phyloP scores from a whole-genome alignment of 2,329 filamentous ascomycete species.

The Trichoderma afroharzianum region DNA sequence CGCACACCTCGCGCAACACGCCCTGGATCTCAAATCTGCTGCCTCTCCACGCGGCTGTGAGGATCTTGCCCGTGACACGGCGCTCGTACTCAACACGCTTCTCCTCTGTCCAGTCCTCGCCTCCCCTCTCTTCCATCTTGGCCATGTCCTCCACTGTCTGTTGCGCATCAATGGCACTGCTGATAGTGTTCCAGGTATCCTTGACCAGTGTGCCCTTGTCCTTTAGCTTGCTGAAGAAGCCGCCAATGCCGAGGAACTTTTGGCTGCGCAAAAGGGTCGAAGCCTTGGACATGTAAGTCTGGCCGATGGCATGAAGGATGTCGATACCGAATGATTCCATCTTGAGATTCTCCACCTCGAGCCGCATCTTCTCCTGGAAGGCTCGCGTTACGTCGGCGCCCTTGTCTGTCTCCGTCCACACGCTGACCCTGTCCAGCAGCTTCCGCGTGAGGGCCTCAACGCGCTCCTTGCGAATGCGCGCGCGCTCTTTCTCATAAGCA shows the following conservation, averaged over 20 bases:
- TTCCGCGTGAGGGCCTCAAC: slow-evolving; percentile 81
- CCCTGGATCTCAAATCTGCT: slow-evolving; percentile 98
- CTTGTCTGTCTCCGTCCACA: slow-evolving; percentile 98
- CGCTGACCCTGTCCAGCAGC: slow-evolving; percentile 80
- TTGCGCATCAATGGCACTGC: slow-evolving; percentile 92
- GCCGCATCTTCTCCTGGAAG: slow-evolving; percentile 88
- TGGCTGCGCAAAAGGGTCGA: slow-evolving; percentile 87
- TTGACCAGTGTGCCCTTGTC: slow-evolving; percentile 97
- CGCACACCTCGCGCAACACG: slow-evolving; percentile 90
- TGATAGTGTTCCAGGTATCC: slow-evolving; percentile 98
- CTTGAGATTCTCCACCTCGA: slow-evolving; percentile 97
- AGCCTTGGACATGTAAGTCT: slow-evolving; percentile 85
- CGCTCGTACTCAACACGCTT: slow-evolving; percentile 94
- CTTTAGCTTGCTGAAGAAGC: slow-evolving; percentile 90
- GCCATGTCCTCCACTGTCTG: slow-evolving; percentile 99
- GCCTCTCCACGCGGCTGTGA: slow-evolving; percentile 93
- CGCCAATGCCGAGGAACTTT: slow-evolving; percentile 92
- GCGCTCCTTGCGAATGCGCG: slow-evolving; percentile 80
- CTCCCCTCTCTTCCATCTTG: slow-evolving; percentile 87
- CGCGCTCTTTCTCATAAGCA: slow-evolving; percentile 83
- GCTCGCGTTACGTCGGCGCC: slow-evolving; percentile 76
- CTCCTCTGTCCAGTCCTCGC: slow-evolving; percentile 98
- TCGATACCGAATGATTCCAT: slow-evolving; percentile 99
- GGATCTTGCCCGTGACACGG: slow-evolving; percentile 93
- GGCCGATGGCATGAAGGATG: slow-evolving; percentile 90